Base-by-base conservation (phyloP, 257 asterid genomes). In the Solanum chiquidenum region DNA sequence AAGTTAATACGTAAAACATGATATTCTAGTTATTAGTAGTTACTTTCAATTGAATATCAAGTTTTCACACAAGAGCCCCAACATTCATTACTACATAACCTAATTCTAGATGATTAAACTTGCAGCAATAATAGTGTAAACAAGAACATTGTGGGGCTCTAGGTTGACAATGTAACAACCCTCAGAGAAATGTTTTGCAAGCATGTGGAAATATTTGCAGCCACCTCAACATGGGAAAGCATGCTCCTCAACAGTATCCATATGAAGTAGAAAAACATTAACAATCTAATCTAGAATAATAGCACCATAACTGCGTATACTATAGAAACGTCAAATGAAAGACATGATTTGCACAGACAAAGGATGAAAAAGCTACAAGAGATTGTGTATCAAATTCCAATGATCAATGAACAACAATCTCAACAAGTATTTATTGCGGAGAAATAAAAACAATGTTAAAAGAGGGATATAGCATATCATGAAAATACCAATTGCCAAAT, bases 401-500 rank as follows among this genome's bases (percentile, higher is more conserved):
- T 79, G 38, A 25, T 44, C 62, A 49, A 80, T 69, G 29, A 80
- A 80, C 68, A 27, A 49, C 85, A 80, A 80, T 46, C 40, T 46
- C 69, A 80, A 80, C 69, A 80, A 80, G 33, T 49, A 38, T 40
- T 64, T 35, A 87, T n/a, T 38, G 20, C 14, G 55, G 76, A 33
- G 84, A 79, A 37, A 64, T 27, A 21, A 42, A 44, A 87, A 33
- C 31, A 8, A 16, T 49, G 27, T n/a, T 38, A 49, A 49, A 80
- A 29, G 68, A 49, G 38, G 64, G 42, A 76, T 29, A 62, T 82
- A 34, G 49, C 69, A 88, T 94, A 86, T 46, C 44, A 80, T 13
- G 68, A 58, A 80, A 80, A 80, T 95, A 97, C 99, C 96, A 97
- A 92, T 91, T 97, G 99, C 92, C 93, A 86, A 92, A 97, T 93